Conservation (phyloP, 768 basidiomycete species). For the Leccinum aurantiacum region DNA sequence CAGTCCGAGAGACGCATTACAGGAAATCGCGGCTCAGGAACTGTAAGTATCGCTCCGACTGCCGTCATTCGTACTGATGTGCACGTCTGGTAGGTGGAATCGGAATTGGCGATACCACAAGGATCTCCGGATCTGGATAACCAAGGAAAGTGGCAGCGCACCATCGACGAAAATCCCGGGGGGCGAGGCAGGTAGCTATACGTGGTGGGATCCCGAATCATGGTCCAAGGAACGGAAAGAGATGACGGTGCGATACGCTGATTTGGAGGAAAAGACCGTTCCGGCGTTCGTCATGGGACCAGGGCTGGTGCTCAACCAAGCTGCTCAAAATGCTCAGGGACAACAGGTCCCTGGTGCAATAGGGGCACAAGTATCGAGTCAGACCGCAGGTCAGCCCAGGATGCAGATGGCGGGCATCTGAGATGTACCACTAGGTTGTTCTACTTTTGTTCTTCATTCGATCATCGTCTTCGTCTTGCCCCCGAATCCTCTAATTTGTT, state of each 20-base stretch:
- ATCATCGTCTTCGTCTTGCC: slow-evolving; percentile 15
- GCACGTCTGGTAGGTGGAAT: slow-evolving; percentile 59
- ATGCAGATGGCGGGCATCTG: slow-evolving; percentile 38
- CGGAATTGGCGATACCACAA: slow-evolving; percentile 98
- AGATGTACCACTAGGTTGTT: slow-evolving; percentile 16
- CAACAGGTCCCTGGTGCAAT: slow-evolving; percentile 39
- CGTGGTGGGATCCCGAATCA: slow-evolving; percentile 84
- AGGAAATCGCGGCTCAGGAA: slow-evolving; percentile 94
- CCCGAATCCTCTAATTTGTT: slow-evolving; percentile 17
- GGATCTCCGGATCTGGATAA: slow-evolving; percentile 78
- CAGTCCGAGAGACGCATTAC: slow-evolving; percentile 85
- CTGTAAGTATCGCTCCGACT: slow-evolving; percentile 57
- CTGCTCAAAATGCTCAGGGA: slow-evolving; percentile 32
- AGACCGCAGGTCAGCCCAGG: slow-evolving; percentile 30
- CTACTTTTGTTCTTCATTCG: neutral
- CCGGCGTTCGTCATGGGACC: slow-evolving; percentile 60
- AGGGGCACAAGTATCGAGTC: slow-evolving; percentile 29
- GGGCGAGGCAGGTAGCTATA: slow-evolving; percentile 86
- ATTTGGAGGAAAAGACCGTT: slow-evolving; percentile 70
- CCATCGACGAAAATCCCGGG: slow-evolving; percentile 76
- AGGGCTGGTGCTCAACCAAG: slow-evolving; percentile 43
- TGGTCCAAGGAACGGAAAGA: slow-evolving; percentile 78
- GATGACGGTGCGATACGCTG: slow-evolving; percentile 71
- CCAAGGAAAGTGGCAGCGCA: slow-evolving; percentile 80
- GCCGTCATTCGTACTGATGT: neutral